Conservation (phyloP, 345 rosid genomes). For the Aurinia saxatilis region DNA sequence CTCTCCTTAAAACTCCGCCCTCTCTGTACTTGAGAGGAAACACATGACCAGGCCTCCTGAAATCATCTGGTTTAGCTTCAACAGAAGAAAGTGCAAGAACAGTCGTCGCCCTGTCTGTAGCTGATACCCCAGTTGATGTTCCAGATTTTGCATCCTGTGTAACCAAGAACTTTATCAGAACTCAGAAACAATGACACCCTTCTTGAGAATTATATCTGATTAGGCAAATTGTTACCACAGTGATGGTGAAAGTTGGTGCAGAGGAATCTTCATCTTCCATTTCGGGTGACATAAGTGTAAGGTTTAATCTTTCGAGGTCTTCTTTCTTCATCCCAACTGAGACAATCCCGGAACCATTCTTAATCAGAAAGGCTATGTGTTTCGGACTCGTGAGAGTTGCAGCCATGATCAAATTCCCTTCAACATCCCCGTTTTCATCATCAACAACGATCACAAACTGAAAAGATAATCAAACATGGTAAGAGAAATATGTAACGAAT, state of each 20-base stretch:
- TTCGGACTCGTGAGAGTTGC: constrained; percentile 48
- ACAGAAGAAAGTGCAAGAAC: constrained; percentile 63
- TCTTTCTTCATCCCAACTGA: constrained; percentile 76
- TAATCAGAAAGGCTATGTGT: constrained; percentile 57
- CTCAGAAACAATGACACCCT: background rate
- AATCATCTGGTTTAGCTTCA: constrained; percentile 51
- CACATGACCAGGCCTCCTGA: constrained; percentile 87
- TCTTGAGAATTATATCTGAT: background rate
- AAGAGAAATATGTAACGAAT: constrained; percentile 1
- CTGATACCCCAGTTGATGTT: constrained; percentile 66
- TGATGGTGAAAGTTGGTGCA: constrained; percentile 80
- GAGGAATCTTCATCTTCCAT: constrained; percentile 68
- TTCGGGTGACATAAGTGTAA: constrained; percentile 78
- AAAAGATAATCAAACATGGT: background rate
- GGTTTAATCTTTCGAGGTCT: constrained; percentile 67
- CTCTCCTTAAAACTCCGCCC: constrained; percentile 84
- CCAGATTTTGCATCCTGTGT: constrained; percentile 69
- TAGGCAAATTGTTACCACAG: constrained; percentile 40
- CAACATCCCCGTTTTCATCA: constrained; percentile 66
- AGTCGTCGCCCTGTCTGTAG: constrained; percentile 67
- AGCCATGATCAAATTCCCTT: constrained; percentile 79
- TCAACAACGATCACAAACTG: constrained; percentile 90
- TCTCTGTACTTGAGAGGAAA: constrained; percentile 80
- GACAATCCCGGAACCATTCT: constrained; percentile 75
- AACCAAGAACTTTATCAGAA: background rate